Percentiles rank a stretch among this genome's conserved stretches.
phyloP scores from a whole-genome alignment of 2,329 filamentous ascomycete species.

The Paecilomyces sp. region DNA sequence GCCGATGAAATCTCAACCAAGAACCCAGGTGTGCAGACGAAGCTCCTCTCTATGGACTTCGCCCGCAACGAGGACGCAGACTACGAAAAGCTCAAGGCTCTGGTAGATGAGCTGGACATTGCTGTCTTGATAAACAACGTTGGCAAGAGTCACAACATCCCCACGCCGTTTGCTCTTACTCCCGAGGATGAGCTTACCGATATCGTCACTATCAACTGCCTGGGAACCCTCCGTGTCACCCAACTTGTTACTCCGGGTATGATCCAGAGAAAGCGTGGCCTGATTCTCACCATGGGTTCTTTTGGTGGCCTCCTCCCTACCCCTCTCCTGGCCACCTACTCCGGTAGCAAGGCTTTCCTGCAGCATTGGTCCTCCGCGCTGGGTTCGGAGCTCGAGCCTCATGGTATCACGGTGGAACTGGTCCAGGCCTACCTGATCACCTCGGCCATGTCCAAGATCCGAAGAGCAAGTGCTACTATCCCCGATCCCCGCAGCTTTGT shows the following conservation, averaged over 20 bases:
- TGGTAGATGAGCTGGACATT: conserved; percentile 69
- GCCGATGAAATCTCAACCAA: conserved; percentile 66
- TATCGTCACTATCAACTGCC: conserved; percentile 94
- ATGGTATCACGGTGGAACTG: conserved; percentile 83
- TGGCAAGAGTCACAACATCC: conserved; percentile 87
- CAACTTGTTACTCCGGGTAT: conserved; percentile 79
- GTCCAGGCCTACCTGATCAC: conserved; percentile 90
- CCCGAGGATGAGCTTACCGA: conserved; percentile 70
- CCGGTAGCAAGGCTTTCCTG: conserved; percentile 94
- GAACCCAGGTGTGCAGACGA: conserved; percentile 62
- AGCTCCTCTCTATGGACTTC: conserved; percentile 88
- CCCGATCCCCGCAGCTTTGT: conserved; percentile 82
- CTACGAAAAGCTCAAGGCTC: conserved; percentile 63
- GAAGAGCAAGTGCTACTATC: conserved; percentile 67
- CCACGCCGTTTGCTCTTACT: conserved; percentile 80
- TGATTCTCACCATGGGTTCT: conserved; percentile 95
- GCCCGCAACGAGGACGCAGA: conserved; percentile 69
- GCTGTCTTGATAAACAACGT: conserved; percentile 95
- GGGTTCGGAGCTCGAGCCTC: conserved; percentile 69
- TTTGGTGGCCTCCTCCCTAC: conserved; percentile 91
- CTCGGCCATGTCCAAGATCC: conserved; percentile 94
- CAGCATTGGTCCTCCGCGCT: conserved; percentile 92
- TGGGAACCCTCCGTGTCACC: conserved; percentile 81
- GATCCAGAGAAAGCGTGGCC: conserved; percentile 72
- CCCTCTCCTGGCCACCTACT: conserved; percentile 90